phyloP scores from a whole-genome alignment of 768 basidiomycete species.

The Termitomyces sp. region DNA sequence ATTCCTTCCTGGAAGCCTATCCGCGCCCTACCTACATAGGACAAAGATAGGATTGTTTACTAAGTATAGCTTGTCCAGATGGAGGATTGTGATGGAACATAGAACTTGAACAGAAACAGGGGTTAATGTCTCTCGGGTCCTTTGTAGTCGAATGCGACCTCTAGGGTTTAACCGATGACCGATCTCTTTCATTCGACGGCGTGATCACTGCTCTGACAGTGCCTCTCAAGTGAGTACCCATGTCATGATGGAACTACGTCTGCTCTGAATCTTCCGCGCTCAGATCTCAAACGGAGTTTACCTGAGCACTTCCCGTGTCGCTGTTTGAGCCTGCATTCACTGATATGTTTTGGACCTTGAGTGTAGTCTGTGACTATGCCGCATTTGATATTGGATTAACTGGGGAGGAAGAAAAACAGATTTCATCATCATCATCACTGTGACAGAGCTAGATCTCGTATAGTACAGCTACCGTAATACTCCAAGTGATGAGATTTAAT shows the following conservation, averaged over 20 bases:
- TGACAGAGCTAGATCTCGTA: no score
- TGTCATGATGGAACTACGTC: background rate
- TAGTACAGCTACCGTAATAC: no score
- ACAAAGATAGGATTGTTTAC: background rate
- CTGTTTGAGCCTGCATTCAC: background rate
- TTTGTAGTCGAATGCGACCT: background rate
- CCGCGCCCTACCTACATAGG: background rate
- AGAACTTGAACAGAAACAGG: background rate
- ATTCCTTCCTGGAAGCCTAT: background rate
- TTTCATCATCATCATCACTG: no score
- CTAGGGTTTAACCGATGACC: background rate
- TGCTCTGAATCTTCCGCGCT: background rate
- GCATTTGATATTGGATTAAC: no score
- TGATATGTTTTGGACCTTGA: no score
- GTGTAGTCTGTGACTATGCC: no score
- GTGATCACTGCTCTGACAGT: background rate
- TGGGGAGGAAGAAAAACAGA: no score
- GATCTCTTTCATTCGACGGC: background rate
- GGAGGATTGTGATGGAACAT: background rate
- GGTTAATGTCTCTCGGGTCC: background rate
- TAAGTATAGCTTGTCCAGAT: background rate
- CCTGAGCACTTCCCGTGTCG: background rate
- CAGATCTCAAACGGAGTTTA: no score
- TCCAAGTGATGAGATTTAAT: no score
- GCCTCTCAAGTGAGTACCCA: background rate